phyloP scores from a whole-genome alignment of 352 stramenopile species.

The Pilasporangium apinafurcum region DNA sequence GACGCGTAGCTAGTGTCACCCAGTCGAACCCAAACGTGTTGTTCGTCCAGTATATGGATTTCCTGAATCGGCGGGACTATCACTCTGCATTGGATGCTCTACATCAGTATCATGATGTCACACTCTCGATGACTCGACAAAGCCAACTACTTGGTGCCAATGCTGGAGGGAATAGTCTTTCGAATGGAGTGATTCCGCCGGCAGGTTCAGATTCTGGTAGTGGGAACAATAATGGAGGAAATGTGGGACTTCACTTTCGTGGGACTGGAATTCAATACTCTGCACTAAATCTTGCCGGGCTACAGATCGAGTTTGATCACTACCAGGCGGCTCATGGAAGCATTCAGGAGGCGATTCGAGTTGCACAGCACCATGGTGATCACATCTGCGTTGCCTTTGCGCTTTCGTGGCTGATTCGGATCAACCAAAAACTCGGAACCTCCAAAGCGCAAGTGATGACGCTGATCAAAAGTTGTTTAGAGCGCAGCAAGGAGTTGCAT shows the following conservation, averaged over 20 bases:
- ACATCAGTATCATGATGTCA: slow-evolving; percentile 93
- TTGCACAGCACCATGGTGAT: slow-evolving; percentile 91
- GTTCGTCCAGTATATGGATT: slow-evolving; percentile 88
- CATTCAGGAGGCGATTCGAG: slow-evolving; percentile 89
- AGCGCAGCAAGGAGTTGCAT: slow-evolving; percentile 48
- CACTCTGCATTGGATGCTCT: slow-evolving; percentile 83
- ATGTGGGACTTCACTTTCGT: slow-evolving; percentile 31
- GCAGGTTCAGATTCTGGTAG: neutral
- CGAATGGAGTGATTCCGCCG: neutral
- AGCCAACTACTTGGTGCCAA: slow-evolving; percentile 1
- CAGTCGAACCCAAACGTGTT: slow-evolving; percentile 38
- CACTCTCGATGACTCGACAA: slow-evolving; percentile 39
- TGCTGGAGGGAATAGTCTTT: neutral
- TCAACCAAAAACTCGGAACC: slow-evolving; percentile 57
- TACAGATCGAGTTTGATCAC: slow-evolving; percentile 86
- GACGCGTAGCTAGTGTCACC: slow-evolving; percentile 3
- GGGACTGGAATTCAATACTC: slow-evolving; percentile 86
- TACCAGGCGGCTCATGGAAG: slow-evolving; percentile 68
- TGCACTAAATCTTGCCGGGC: slow-evolving; percentile 81
- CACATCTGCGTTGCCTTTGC: slow-evolving; percentile 91
- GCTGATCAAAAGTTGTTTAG: slow-evolving; percentile 44
- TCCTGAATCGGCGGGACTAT: slow-evolving; percentile 76
- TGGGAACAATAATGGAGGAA: neutral
- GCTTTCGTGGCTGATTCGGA: slow-evolving; percentile 80
- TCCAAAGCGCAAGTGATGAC: slow-evolving; percentile 39